Evolutionary conservation across 768 basidiomycete species (phyloP), one percentile per base, ranked within the genome.

Genomic region (Leccinum sublutescens): DNA sequence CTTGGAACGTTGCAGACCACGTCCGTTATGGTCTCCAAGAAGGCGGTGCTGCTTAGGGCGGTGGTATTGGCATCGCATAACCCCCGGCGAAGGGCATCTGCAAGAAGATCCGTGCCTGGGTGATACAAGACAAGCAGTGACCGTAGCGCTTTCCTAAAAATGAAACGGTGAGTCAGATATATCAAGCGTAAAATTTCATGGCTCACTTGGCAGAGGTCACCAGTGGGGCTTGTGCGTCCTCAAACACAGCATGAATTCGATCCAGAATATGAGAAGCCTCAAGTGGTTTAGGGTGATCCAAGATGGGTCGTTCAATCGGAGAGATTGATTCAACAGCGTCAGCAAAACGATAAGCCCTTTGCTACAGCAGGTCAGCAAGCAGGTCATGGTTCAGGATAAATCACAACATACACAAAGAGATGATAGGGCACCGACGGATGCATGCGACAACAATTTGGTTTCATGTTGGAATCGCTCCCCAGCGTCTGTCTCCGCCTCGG

Each of bases 351-450:
- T 89, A 89, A 2, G 91, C 89, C 58, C 86, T 93, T 77, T 84
- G 83, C 93, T 96, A 68, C 19, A 57, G 45, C 11, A 48, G 9
- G 34, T 58, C 2, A 57, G 45, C 47, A 29, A 51, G 10, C 25
- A 2, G 3, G 19, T 21, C 29, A 65, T 45, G 45, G 52, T 57
- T 38, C 25, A 23, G 50, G 17, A 40, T 2, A 45, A 38, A 51
- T 29, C 15, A 19, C 5, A 43, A 86, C 94, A 77, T 66, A 96
- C 94, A 68, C 89, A 91, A 60, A 96, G 81, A 9, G 92, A 85
- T n/a, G 91, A 85, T 75, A 96, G 76, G 3, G 95, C 91, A 40
- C 92, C 88, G n/a, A 89, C 82, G 17, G 94, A 88, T 15, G 94
- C 92, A 65, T 86, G 79, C 0, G 92, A 93, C 29, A 97, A 76